phyloP scores from a whole-genome alignment of 768 basidiomycete species.

The Russula sp. region DNA sequence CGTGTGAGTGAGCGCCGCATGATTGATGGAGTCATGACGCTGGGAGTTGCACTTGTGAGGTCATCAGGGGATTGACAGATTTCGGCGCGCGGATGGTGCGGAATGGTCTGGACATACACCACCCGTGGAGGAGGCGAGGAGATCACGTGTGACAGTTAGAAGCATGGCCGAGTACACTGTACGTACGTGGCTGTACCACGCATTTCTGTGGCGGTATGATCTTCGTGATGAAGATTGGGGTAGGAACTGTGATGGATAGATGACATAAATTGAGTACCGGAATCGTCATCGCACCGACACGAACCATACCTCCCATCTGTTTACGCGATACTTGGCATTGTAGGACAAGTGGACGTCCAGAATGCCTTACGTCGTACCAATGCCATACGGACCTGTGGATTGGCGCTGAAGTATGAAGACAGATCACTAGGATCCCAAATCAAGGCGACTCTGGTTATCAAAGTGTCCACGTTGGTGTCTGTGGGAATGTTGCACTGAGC shows the following conservation, averaged over 20 bases:
- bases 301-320: background rate
- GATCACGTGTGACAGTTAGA: background rate
- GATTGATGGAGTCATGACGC: background rate
- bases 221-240: background rate
- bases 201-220: background rate
- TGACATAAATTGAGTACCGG: background rate
- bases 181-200: conserved; percentile 1
- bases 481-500: background rate
- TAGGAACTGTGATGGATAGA: background rate
- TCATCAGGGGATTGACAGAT: background rate
- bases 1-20: conserved; percentile 3
- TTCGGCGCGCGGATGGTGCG: background rate
- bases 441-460: background rate
- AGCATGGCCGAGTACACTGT: background rate
- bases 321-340: background rate
- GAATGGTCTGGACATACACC: background rate
- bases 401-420: background rate
- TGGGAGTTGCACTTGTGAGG: background rate
- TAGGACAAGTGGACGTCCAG: background rate
- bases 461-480: background rate
- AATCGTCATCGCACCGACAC: background rate
- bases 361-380: background rate
- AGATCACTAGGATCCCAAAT: background rate
- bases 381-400: background rate
- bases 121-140: background rate